Evolutionary conservation across 176 grass and related monocot species (phyloP), one percentile per base, ranked within the genome.

Genomic region (Juncus effusus): DNA sequence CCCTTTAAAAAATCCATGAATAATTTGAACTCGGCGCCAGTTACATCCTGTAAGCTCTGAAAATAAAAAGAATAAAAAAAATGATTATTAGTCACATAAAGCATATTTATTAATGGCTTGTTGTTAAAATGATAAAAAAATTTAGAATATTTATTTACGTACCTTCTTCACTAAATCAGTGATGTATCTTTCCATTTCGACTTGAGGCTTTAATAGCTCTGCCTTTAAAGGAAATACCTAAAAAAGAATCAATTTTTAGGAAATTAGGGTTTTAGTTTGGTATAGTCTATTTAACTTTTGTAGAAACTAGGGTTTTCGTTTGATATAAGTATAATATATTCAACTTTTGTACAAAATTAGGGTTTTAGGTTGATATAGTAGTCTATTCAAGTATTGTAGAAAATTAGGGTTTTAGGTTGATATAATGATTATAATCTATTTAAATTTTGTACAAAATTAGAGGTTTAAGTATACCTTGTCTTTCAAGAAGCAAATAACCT

Each of bases 121-220:
- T 70, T 36, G 12, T 16, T 45, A 40, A 59, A 68, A 28, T 28
- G 19, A 28, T 28, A 1, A 28, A 28, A 28, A 52, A 3, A 70
- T 59, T 37, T 64, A 35, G n/a, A 45, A 40, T 44, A 4, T 28
- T 28, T 28, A 59, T 10, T 28, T 28, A 59, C 8, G 38, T 85
- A 90, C 95, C 76, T 99, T 99, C 73, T 99, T 99, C 64, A 99
- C 83, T 70, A 99, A 87, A 82, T 93, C 89, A 15, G 95, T 99
- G 59, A 99, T 74, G 61, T 86, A 86, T 99, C 86, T 93, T 76
- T 99, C 95, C 95, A 99, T 99, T 78, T 99, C 86, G 28, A 64
- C 86, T 79, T 90, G 86, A 51, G 95, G 89, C 69, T 83, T 99
- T 51, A 99, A 55, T 56, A 99, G 76, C 81, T 99, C 95, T 55